Evolutionary conservation across 179 eudicot species (phyloP), one percentile per base, ranked within the genome.

Genomic region (Silene noctiflora): DNA sequence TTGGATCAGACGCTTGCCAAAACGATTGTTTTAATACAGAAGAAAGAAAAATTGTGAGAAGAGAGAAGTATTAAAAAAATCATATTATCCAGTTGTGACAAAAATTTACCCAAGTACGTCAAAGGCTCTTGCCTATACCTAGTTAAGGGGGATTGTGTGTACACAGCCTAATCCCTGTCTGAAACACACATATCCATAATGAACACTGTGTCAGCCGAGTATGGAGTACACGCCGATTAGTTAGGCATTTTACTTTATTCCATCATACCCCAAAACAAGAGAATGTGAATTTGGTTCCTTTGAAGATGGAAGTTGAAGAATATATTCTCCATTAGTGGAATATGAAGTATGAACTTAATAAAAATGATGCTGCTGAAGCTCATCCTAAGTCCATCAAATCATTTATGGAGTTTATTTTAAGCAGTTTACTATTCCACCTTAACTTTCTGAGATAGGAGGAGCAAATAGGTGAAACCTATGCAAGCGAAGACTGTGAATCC

Each of bases 31-130:
- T 44, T 53, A 33, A 20, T 16, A 69, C 72, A 46, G 3, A 14
- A 24, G n/a, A 10, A 42, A 68, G 29, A 25, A 68, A 76, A 76
- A 20, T 42, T 42, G 56, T 53, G 20, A 63, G 80, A 21, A 64
- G 25, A 66, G 46, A 8, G 13, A 20, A 9, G 4, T 11, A 51
- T 7, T 33, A 20, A 61, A 22, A 20, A 21, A 20, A 22, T 1
- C 6, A 61, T 10, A 20, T 22, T 61, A 7, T 8, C 46, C 46
- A 39, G 11, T 39, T 39, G 46, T 39, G 4, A 39, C 46, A 39
- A 39, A 4, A 35, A 39, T 6, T 7, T 39, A 39, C 46, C 46
- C 46, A 7, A 39, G 46, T 39, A 39, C 46, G 46, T 39, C 46
- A 39, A 39, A 39, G 11, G 46, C 14, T 51, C 56, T 13, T 14